phyloP scores from a whole-genome alignment of 495 filamentous ascomycete species.

The Penicillium desertorum region DNA sequence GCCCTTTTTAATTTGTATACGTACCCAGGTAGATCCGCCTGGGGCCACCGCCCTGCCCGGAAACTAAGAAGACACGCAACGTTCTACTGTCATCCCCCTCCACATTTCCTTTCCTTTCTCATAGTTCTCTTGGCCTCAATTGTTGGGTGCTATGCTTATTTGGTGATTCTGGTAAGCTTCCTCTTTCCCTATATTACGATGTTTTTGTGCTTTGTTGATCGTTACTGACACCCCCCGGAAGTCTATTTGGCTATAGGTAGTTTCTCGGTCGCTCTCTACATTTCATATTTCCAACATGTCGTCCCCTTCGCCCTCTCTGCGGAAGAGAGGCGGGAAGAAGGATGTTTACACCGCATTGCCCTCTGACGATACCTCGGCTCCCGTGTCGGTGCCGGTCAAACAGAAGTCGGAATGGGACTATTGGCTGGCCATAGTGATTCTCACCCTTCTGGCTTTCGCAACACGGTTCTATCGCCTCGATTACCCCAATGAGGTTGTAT shows the following conservation, averaged over 20 bases:
- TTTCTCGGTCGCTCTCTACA: slow-evolving; percentile 38
- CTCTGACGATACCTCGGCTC: slow-evolving; percentile 31
- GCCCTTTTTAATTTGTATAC: slow-evolving; percentile 9
- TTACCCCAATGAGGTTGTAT: slow-evolving; percentile 94
- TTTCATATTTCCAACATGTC: slow-evolving; percentile 36
- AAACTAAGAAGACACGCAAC: slow-evolving; percentile 21
- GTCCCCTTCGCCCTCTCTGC: slow-evolving; percentile 46
- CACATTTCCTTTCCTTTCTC: slow-evolving; percentile 16
- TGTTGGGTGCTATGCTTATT: slow-evolving; percentile 28
- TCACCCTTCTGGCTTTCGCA: slow-evolving; percentile 81
- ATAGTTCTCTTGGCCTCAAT: slow-evolving; percentile 19
- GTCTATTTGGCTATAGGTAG: slow-evolving; percentile 39
- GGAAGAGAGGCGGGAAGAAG: slow-evolving; percentile 53
- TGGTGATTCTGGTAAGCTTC: slow-evolving; percentile 32
- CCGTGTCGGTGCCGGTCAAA: slow-evolving; percentile 26
- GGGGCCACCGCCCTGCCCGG: slow-evolving; percentile 13
- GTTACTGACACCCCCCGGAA: slow-evolving; percentile 19
- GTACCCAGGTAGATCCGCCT: slow-evolving; percentile 6
- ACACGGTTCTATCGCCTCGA: slow-evolving; percentile 94
- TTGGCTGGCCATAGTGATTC: slow-evolving; percentile 71
- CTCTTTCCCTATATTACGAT: not conserved
- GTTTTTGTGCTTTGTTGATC: not conserved
- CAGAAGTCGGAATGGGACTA: slow-evolving; percentile 72
- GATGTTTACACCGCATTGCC: slow-evolving; percentile 35
- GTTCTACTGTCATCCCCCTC: slow-evolving; percentile 5